Base-by-base conservation (phyloP, 2,329 filamentous ascomycete genomes). In the Colletotrichum theobromicola region DNA sequence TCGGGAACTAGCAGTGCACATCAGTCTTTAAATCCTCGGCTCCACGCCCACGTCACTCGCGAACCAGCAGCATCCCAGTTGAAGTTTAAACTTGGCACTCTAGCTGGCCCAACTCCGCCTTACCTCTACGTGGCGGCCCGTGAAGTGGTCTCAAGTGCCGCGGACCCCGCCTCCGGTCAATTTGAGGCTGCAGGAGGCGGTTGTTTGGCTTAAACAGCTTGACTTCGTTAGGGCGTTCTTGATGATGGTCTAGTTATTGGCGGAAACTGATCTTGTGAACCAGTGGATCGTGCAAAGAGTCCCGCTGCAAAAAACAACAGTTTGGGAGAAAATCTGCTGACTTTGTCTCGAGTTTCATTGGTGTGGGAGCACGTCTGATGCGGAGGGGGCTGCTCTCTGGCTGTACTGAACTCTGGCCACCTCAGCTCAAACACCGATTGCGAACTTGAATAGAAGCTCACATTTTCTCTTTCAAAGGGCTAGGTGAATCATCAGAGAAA, bases 11-110 rank as follows among this genome's bases (percentile, higher is more conserved):
- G 55, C 37, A n/a, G 55, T 61, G 35, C 66, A 35, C 55, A 68
- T 68, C 66, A 61, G 66, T 61, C 53, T 58, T 68, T 68, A 61
- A 34, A 26, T 68, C 66, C 4, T 60, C 66, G 66, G 66, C 66
- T 26, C 55, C 34, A 61, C 37, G 66, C 55, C 66, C 66, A 50
- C 57, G 55, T 60, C 66, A 61, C 53, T 24, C 34, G 24, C 1
- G 8, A 34, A 68, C 55, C 28, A 24, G 66, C 66, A 68, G 35
- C 10, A 68, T 68, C 66, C 66, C 55, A 26, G 66, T 46, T 60
- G 18, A 18, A 10, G 34, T n/a, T 26, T 42, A 15, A 46, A 9
- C 53, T 58, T 58, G 65, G 65, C 66, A 50, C 35, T 21, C 21
- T 58, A 26, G 28, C 18, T 34, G 34, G 28, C 12, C 55, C 21